Percentiles rank a stretch among this genome's conserved stretches.
Evolutionary conservation across 2,329 filamentous ascomycete species (phyloP).

Genomic region (Emericellopsis atlantica): DNA sequence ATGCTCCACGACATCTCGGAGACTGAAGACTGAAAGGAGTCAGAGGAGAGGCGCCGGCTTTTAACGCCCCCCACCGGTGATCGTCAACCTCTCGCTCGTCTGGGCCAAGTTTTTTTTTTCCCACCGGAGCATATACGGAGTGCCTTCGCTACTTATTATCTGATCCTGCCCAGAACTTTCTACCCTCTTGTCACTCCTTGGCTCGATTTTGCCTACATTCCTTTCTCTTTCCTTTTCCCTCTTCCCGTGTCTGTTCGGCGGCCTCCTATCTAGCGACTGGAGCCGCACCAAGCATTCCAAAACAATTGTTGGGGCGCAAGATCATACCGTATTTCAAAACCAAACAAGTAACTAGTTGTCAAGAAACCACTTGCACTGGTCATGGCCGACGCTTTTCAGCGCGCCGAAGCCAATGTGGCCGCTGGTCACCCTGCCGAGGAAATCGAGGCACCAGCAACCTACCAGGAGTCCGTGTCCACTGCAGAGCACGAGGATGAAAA

Average conservation of each 20-base stretch:
- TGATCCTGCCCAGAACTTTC: not conserved
- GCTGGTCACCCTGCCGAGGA: conserved; percentile 13
- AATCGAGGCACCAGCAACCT: conserved; percentile 7
- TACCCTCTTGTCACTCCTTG: not conserved
- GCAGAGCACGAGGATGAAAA: conserved; percentile 5
- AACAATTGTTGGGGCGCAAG: no score
- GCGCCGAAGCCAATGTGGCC: conserved; percentile 12
- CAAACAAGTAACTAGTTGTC: not conserved
- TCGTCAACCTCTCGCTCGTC: no score
- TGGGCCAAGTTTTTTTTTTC: no score
- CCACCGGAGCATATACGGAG: not conserved
- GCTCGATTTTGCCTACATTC: not conserved
- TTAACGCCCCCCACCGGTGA: no score
- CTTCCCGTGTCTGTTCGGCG: not conserved
- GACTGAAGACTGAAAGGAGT: no score
- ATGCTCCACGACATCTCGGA: no score
- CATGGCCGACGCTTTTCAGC: conserved; percentile 13
- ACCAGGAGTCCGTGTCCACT: conserved; percentile 15
- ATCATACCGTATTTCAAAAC: not conserved
- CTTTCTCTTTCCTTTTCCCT: not conserved
- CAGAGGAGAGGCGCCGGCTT: no score
- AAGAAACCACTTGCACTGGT: not conserved
- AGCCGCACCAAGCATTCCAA: no score
- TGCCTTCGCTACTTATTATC: not conserved
- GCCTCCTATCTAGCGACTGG: not conserved